Percentiles rank a stretch among this genome's conserved stretches.
These are phyloP conservation scores for Lepidium campestre DNA, from an alignment of 441 rosid species.

Conservation along the genomic window DNA sequence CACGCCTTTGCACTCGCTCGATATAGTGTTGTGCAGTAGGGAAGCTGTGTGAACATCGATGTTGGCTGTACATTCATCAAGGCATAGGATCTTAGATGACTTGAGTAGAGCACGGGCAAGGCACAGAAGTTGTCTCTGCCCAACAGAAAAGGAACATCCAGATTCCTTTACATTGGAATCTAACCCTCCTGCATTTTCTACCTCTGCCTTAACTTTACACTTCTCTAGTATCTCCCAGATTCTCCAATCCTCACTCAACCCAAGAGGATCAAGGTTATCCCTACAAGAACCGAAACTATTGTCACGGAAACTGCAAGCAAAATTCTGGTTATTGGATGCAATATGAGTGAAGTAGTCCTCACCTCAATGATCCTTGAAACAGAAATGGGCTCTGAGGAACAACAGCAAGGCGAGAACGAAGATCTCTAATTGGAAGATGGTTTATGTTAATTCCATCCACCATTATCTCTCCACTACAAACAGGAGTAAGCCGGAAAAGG, in stretches of 20 bases:
- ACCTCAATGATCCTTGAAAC: conserved; percentile 91
- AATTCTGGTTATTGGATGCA: neutral
- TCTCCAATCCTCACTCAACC: conserved; percentile 42
- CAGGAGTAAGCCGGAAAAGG: conserved; percentile 74
- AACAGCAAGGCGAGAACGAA: conserved; percentile 70
- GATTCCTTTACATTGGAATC: conserved; percentile 61
- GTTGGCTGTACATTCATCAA: conserved; percentile 95
- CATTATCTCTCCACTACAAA: conserved; percentile 58
- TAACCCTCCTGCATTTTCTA: conserved; percentile 78
- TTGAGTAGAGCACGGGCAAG: conserved; percentile 90
- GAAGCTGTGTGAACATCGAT: conserved; percentile 75
- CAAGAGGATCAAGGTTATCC: conserved; percentile 86
- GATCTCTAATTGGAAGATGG: conserved; percentile 71
- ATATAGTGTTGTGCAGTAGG: conserved; percentile 63
- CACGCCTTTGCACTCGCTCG: conserved; percentile 61
- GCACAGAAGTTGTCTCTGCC: conserved; percentile 94
- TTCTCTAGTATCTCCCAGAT: conserved; percentile 71
- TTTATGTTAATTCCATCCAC: conserved; percentile 74
- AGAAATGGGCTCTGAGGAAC: conserved; percentile 96
- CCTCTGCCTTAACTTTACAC: conserved; percentile 82
- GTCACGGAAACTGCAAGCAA: neutral
- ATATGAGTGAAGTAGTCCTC: neutral
- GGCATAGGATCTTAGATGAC: conserved; percentile 84
- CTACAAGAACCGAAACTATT: conserved; percentile 27
- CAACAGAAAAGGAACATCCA: conserved; percentile 75